A percentile compares a stretch with the other conserved stretches of the same genome.
phyloP scores from a whole-genome alignment of 116 monocot species.

The Phalaenopsis hybrid region DNA sequence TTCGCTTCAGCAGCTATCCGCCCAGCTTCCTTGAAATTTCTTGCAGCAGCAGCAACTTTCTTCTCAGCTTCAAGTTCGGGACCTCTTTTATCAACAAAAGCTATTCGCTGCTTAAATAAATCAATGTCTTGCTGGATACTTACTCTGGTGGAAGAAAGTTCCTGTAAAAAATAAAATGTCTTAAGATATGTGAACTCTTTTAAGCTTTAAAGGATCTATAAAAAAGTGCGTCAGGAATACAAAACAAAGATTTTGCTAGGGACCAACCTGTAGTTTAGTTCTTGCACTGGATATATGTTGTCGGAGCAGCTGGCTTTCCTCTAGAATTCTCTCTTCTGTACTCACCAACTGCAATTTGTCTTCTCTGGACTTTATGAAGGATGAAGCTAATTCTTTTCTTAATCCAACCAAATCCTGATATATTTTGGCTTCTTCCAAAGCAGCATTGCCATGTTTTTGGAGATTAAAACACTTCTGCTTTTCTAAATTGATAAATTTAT shows the following conservation, averaged over 20 bases:
- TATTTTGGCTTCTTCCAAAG: constrained; percentile 55
- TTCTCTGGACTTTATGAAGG: constrained; percentile 52
- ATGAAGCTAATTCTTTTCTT: constrained; percentile 48
- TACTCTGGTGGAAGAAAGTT: constrained; percentile 51
- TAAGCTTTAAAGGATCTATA: too few relatives aligned
- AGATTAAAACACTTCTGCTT: constrained; percentile 49
- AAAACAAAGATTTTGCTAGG: background rate
- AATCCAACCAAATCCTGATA: constrained; percentile 39
- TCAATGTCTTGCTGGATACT: constrained; percentile 57
- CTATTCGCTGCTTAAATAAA: constrained; percentile 60
- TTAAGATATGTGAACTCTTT: too few relatives aligned
- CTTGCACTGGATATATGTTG: constrained; percentile 62
- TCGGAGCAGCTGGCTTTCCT: constrained; percentile 55
- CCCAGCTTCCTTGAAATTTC: constrained; percentile 94
- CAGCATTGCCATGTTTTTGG: constrained; percentile 36
- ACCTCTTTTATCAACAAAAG: constrained; percentile 77
- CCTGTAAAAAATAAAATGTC: constrained; percentile 28
- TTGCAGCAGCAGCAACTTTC: constrained; percentile 85
- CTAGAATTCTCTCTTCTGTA: constrained; percentile 54
- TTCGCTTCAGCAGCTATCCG: constrained; percentile 85
- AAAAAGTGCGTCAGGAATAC: background rate
- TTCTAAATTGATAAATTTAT: constrained; percentile 38
- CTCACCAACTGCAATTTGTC: constrained; percentile 58
- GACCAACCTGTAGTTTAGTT: constrained; percentile 64
- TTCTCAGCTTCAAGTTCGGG: constrained; percentile 97